phyloP scores from a whole-genome alignment of 805 yeast species.

The Candida dajiaensis region DNA sequence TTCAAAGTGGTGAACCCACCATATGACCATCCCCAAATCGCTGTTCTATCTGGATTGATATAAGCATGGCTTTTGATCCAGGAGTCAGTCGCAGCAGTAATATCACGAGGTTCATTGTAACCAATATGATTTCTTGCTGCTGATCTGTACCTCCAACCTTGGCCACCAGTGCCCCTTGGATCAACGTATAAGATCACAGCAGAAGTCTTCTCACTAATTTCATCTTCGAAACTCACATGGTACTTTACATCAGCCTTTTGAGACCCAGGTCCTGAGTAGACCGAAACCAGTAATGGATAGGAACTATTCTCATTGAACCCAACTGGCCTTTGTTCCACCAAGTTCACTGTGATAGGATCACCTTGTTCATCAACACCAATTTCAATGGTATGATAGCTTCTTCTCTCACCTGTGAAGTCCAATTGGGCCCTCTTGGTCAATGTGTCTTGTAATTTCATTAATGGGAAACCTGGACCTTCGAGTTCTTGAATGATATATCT shows the following conservation, averaged over 20 bases:
- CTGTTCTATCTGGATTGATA: constrained; percentile 49
- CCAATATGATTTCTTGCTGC: constrained; percentile 58
- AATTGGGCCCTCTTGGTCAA: constrained; percentile 6
- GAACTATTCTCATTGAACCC: constrained; percentile 39
- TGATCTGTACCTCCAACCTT: constrained; percentile 60
- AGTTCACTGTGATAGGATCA: constrained; percentile 33
- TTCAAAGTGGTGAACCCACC: constrained; percentile 78
- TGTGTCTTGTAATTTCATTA: constrained; percentile 9
- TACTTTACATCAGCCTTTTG: constrained; percentile 46
- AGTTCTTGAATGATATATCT: constrained; percentile 39
- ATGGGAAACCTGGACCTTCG: constrained; percentile 21
- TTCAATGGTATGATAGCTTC: constrained; percentile 17
- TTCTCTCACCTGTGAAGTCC: constrained; percentile 15
- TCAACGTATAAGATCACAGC: constrained; percentile 63
- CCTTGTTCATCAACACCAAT: constrained; percentile 17
- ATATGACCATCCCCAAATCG: constrained; percentile 87
- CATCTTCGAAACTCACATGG: constrained; percentile 50
- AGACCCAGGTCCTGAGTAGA: constrained; percentile 82
- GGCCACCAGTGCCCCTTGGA: constrained; percentile 80
- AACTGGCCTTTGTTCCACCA: constrained; percentile 59
- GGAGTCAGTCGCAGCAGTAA: constrained; percentile 43
- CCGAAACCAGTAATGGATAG: constrained; percentile 62
- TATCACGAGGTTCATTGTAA: constrained; percentile 71
- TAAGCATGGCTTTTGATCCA: constrained; percentile 39
- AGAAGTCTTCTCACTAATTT: constrained; percentile 49